Percentiles rank a stretch among this genome's conserved stretches.
Evolutionary conservation across 345 rosid genomes (phyloP).

Genomic region (Moricandia moricandioides): DNA sequence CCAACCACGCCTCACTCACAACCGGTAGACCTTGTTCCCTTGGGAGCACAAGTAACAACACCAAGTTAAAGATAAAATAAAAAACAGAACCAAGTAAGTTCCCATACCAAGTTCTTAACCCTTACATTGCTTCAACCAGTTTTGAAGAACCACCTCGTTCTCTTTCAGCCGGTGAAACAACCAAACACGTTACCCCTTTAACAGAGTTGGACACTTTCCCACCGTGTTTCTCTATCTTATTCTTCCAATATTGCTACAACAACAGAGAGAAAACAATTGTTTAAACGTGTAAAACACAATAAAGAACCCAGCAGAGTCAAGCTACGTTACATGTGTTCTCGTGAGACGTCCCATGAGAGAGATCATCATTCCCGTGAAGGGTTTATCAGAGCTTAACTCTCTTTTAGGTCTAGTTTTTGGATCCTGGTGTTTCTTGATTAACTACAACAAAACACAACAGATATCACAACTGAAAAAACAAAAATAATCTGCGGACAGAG

Average conservation of each 20-base stretch:
- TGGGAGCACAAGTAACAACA: neutral
- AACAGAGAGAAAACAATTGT: neutral
- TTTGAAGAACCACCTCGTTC: slow-evolving; percentile 67
- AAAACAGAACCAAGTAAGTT: neutral
- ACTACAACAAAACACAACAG: slow-evolving; percentile 27
- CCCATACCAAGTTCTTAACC: neutral
- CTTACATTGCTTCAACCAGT: slow-evolving; percentile 72
- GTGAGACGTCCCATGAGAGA: slow-evolving; percentile 67
- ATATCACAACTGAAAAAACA: neutral
- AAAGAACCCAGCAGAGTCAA: neutral
- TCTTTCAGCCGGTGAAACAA: slow-evolving; percentile 58
- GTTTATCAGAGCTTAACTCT: slow-evolving; percentile 47
- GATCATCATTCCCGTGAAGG: slow-evolving; percentile 64
- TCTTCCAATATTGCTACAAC: slow-evolving; percentile 68
- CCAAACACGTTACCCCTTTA: slow-evolving; percentile 60
- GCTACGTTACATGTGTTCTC: slow-evolving; percentile 53
- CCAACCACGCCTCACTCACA: slow-evolving; percentile 71
- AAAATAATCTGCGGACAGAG: neutral
- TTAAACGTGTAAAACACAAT: neutral
- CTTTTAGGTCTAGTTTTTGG: slow-evolving; percentile 48
- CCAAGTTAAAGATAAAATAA: neutral
- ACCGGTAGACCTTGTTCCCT: slow-evolving; percentile 61
- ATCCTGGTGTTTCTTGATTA: slow-evolving; percentile 62
- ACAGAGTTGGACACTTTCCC: slow-evolving; percentile 58
- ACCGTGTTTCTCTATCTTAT: slow-evolving; percentile 52